phyloP scores from a whole-genome alignment of 1,284 basidiomycete species.

The Cutaneotrichosporon mucoides region DNA sequence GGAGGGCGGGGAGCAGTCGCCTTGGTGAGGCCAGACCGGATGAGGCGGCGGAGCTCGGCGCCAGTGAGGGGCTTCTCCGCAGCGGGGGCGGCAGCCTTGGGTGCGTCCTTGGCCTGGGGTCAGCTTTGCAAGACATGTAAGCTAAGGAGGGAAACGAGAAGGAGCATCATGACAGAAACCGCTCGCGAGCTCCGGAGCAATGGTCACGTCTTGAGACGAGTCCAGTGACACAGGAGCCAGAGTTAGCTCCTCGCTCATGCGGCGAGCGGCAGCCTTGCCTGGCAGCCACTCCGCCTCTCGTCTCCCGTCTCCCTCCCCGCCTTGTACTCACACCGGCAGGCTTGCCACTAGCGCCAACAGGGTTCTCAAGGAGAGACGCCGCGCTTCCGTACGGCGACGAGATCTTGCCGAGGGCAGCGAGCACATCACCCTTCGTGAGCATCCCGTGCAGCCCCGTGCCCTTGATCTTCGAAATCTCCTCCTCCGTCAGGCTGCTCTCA shows the following conservation, averaged over 20 bases:
- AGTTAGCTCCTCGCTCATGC: no score
- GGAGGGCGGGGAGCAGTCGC: constrained; percentile 50
- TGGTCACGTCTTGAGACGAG: no score
- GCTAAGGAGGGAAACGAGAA: no score
- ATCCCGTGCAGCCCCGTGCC: constrained; percentile 79
- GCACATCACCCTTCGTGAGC: constrained; percentile 85
- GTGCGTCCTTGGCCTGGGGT: no score
- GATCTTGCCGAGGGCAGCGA: constrained; percentile 68
- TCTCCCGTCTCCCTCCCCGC: no score
- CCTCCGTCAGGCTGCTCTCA: constrained; percentile 45
- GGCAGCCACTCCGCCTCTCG: no score
- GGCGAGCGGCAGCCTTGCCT: no score
- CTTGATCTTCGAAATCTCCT: constrained; percentile 49
- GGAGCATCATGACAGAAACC: no score
- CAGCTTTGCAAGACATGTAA: no score
- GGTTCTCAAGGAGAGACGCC: constrained; percentile 60
- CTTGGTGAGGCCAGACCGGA: constrained; percentile 64
- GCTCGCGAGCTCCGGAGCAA: no score
- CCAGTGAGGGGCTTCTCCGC: constrained; percentile 60
- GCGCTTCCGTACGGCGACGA: constrained; percentile 63
- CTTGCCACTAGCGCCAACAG: constrained; percentile 40
- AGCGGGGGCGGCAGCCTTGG: constrained; percentile 10
- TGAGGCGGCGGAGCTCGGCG: constrained; percentile 63
- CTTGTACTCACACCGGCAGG: no score
- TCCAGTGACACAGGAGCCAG: no score